Base-by-base conservation (phyloP, 2,329 filamentous ascomycete genomes). In the Fusarium domesticum region DNA sequence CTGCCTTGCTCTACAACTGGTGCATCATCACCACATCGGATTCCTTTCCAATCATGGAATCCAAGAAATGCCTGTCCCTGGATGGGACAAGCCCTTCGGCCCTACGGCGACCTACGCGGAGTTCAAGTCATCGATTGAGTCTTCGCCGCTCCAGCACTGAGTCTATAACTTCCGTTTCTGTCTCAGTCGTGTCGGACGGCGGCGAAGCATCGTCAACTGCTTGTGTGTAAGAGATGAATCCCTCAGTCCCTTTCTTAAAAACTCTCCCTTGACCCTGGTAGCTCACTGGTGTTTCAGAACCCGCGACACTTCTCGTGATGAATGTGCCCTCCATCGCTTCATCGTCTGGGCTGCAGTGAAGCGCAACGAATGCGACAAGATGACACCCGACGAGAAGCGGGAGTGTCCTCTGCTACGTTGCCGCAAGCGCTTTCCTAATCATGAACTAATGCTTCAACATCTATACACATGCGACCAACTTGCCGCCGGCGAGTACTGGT, bases 261-360 rank as follows among this genome's bases (percentile, higher is more conserved):
- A 38, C 43, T 33, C 39, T 36, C 37, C 35, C 23, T 39, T 20
- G 23, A 36, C 30, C 10, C n/a, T 32, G 18, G 31, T 38, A 46
- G 42, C 54, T 56, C 47, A 54, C 47, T 51, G 35, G 33, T 30
- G 38, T 39, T 19, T 35, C 30, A 78, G 75, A 35, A 69, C 68
- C 51, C 71, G 70, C 48, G 68, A 72, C 36, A 70, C 69, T 17
- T 62, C 68, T 10, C 66, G 64, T 20, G 70, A 77, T 47, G 74
- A 77, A 54, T 79, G 77, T 56, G 73, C 72, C 16, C 67, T 74
- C 35, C 70, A 79, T 54, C 67, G 73, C 45, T 81, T 81, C 62
- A 73, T 80, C 53, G 74, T 76, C 39, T 80, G 77, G 77, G 72
- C 70, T 25, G 77, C 77, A 35, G 68, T 78, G 50, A 74, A 76